Evolutionary conservation across 2,329 filamentous ascomycete species (phyloP).

Genomic region (Apiospora marii): DNA sequence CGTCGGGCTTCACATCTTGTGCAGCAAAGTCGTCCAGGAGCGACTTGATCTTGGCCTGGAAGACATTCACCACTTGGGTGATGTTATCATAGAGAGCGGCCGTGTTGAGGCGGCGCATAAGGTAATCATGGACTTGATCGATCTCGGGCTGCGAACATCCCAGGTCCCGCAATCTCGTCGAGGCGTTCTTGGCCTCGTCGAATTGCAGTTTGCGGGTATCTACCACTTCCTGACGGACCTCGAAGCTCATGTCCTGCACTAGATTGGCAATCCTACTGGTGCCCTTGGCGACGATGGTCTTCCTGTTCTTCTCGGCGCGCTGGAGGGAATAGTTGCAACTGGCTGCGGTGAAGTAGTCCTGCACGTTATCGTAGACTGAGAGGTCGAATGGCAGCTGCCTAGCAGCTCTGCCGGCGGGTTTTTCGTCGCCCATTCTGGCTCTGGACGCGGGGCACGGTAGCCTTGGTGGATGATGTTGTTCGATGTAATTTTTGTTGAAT

Average conservation of each 20-base stretch:
- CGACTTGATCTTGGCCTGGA: not conserved
- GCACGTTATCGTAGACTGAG: not conserved
- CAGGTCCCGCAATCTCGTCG: no score
- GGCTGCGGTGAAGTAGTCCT: not conserved
- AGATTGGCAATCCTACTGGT: no score
- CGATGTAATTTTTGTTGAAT: no score
- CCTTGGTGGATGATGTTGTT: not conserved
- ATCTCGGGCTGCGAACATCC: no score
- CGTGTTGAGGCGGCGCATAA: no score
- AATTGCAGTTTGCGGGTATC: no score
- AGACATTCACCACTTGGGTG: not conserved
- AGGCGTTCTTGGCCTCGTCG: no score
- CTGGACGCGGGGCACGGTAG: not conserved
- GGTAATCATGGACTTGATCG: no score
- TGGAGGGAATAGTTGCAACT: not conserved
- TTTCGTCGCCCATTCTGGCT: not conserved
- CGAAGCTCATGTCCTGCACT: no score
- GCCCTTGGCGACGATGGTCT: not conserved
- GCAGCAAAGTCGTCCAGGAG: not conserved
- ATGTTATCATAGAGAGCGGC: not conserved
- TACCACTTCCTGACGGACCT: no score
- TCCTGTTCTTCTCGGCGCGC: not conserved
- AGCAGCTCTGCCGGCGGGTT: not conserved
- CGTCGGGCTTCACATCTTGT: not conserved
- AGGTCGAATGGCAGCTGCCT: not conserved